phyloP scores from a whole-genome alignment of 495 filamentous ascomycete genomes.

The Lasiosphaeria miniovina region DNA sequence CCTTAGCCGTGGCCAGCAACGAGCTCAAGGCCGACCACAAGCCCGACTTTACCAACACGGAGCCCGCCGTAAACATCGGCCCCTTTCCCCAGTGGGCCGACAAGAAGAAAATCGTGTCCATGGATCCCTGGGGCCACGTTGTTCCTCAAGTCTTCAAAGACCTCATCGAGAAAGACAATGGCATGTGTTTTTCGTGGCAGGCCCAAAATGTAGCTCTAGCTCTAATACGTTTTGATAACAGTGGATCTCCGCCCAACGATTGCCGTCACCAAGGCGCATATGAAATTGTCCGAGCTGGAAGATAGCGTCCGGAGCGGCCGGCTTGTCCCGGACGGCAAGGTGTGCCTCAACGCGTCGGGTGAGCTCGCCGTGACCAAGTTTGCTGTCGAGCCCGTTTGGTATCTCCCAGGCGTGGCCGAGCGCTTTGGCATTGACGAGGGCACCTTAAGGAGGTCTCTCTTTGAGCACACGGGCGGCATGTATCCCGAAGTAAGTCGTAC shows the following conservation, averaged over 20 bases:
- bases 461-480: slow-evolving; percentile 92
- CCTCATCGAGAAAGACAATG: slow-evolving; percentile 61
- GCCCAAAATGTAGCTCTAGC: not conserved
- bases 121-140: slow-evolving; percentile 93
- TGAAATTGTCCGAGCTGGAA: slow-evolving; percentile 92
- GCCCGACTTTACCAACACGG: slow-evolving; percentile 91
- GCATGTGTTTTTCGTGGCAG: slow-evolving; percentile 25
- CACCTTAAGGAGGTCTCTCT: slow-evolving; percentile 77
- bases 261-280: slow-evolving; percentile 89
- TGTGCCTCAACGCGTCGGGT: slow-evolving; percentile 77
- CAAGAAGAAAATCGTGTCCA: slow-evolving; percentile 91
- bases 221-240: slow-evolving; percentile 16
- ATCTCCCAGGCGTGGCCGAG: slow-evolving; percentile 90
- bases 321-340: slow-evolving; percentile 83
- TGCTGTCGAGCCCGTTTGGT: slow-evolving; percentile 95
- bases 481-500: slow-evolving; percentile 64
- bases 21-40: slow-evolving; percentile 78
- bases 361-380: slow-evolving; percentile 96
- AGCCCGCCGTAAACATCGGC: slow-evolving; percentile 83
- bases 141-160: slow-evolving; percentile 77
- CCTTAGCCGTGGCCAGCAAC: slow-evolving; percentile 86
- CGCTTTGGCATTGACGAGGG: slow-evolving; percentile 94
- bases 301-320: slow-evolving; percentile 77
- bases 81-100: slow-evolving; percentile 88
- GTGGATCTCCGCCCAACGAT: slow-evolving; percentile 93